These are phyloP conservation scores for Funneliformis geosporum DNA, from an alignment of 192 early-diverging fungal species.

Conservation along the genomic window DNA sequence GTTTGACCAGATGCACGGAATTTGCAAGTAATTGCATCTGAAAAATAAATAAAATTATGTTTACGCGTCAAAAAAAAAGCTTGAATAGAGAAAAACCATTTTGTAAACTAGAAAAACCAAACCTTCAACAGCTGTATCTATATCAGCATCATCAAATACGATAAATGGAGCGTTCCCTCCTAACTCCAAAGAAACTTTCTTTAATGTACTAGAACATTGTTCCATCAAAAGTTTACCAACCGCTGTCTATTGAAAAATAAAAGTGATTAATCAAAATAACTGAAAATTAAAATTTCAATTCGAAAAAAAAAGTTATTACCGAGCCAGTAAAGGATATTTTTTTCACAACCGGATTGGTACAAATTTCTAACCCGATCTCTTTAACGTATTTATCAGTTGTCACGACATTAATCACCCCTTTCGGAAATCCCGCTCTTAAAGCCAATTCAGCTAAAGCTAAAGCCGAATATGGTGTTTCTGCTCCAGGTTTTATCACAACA, in stretches of 20 bases:
- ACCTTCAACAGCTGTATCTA: constrained; percentile 69
- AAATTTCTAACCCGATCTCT: constrained; percentile 55
- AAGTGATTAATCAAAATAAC: too few relatives aligned
- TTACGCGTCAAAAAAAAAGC: background rate
- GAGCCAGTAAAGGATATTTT: constrained; percentile 85
- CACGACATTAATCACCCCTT: constrained; percentile 70
- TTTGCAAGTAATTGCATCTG: constrained; percentile 57
- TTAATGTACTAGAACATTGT: constrained; percentile 63
- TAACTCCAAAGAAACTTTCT: constrained; percentile 80
- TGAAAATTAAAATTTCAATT: too few relatives aligned
- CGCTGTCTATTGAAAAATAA: constrained; percentile 44
- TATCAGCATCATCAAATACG: constrained; percentile 75
- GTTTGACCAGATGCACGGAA: constrained; percentile 82
- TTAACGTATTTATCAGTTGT: constrained; percentile 53
- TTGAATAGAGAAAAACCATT: background rate
- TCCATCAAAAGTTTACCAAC: constrained; percentile 68
- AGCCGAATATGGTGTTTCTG: constrained; percentile 59
- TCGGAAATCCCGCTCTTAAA: constrained; percentile 60
- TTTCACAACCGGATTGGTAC: constrained; percentile 56
- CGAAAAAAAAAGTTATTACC: too few relatives aligned
- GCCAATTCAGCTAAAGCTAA: constrained; percentile 57
- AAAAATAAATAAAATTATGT: constrained; percentile 17
- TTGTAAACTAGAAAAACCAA: constrained; percentile 10
- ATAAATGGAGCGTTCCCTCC: constrained; percentile 85
- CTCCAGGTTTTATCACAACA: constrained; percentile 68